Evolutionary conservation across 225 moss, liverwort and hornwort genomes (phyloP).

Genomic region (Ulota crispa): DNA sequence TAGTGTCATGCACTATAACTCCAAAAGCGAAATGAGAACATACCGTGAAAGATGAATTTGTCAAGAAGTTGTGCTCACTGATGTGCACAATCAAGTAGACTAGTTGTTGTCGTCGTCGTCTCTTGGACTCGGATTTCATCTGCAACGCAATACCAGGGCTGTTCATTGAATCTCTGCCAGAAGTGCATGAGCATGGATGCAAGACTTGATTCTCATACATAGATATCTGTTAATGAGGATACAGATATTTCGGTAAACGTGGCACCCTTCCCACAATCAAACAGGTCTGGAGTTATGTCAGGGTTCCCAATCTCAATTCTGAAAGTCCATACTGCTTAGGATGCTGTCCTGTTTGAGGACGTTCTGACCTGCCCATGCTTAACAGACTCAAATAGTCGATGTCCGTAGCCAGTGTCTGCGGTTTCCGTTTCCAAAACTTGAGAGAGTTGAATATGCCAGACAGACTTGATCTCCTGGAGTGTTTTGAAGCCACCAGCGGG

Average conservation of each 20-base stretch:
- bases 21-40: too few relatives aligned
- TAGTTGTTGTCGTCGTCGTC: neutral
- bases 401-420: neutral
- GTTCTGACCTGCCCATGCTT: neutral
- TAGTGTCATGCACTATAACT: too few relatives aligned
- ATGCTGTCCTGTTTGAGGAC: neutral
- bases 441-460: slow-evolving; percentile 28
- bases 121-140: neutral
- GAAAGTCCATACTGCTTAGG: neutral
- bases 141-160: neutral
- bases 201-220: neutral
- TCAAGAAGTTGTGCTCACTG: neutral
- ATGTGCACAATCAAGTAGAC: neutral
- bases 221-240: neutral
- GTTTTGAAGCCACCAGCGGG: neutral
- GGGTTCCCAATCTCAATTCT: slow-evolving; percentile 5
- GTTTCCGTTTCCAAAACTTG: slow-evolving; percentile 51
- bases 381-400: neutral
- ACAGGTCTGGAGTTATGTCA: neutral
- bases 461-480: slow-evolving; percentile 23
- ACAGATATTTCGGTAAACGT: neutral
- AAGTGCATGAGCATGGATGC: neutral
- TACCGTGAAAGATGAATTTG: too few relatives aligned
- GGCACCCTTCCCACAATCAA: neutral
- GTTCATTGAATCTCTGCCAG: neutral